A percentile compares a stretch with the other conserved stretches of the same genome.
phyloP scores from a whole-genome alignment of 2,329 filamentous ascomycete species.

The Colletotrichum lindemuthianum region DNA sequence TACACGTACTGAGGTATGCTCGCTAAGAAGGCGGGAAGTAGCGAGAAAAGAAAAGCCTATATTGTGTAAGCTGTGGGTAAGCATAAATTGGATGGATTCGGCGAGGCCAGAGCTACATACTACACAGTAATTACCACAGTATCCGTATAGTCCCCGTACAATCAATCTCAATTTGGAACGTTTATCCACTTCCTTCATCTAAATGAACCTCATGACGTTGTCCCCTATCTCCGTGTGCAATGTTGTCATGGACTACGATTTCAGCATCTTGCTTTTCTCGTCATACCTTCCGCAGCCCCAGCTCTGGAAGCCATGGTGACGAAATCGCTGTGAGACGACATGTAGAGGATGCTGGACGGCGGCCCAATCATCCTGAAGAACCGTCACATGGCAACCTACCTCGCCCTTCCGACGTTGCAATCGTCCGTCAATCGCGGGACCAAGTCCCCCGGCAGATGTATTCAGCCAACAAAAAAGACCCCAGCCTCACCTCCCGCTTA shows the following conservation, averaged over 20 bases:
- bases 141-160: no score
- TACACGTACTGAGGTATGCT: no score
- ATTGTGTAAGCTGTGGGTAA: no score
- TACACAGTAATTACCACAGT: no score
- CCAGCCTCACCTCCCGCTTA: background rate
- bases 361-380: background rate
- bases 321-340: background rate
- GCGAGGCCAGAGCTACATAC: no score
- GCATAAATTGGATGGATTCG: no score
- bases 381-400: slow-evolving; percentile 17
- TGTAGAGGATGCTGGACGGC: background rate
- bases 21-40: no score
- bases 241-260: background rate
- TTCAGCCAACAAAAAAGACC: background rate
- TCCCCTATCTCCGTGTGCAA: background rate
- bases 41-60: no score
- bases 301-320: background rate
- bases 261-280: background rate
- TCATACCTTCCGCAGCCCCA: background rate
- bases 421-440: slow-evolving; percentile 25
- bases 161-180: slow-evolving; percentile 2
- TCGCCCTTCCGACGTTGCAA: slow-evolving; percentile 6
- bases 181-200: slow-evolving; percentile 22
- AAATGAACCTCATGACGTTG: slow-evolving; percentile 22
- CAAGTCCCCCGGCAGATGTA: slow-evolving; percentile 16